phyloP scores from a whole-genome alignment of 306 rosid genomes.

The Hippophae tibetana region DNA sequence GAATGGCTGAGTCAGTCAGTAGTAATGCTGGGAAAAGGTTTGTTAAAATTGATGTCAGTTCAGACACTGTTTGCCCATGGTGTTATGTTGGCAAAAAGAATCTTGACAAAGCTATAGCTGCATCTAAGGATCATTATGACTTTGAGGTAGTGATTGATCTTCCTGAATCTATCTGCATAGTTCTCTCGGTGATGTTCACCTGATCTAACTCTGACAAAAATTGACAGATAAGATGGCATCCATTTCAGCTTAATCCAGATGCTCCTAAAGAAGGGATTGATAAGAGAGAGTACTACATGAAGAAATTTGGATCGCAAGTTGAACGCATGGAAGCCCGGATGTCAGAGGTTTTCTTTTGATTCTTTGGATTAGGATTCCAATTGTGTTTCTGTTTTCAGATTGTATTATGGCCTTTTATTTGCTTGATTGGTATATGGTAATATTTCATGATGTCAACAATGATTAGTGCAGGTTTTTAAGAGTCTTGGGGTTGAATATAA shows the following conservation, averaged over 20 bases:
- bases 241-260: constrained; percentile 64
- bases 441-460: constrained; percentile 5
- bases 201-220: constrained; percentile 9
- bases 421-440: constrained; percentile 2
- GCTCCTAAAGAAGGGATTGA: constrained; percentile 78
- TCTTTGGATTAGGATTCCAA: constrained; percentile 5
- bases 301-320: constrained; percentile 52
- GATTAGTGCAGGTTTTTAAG: constrained; percentile 52
- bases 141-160: constrained; percentile 45
- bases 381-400: constrained; percentile 1
- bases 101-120: constrained; percentile 69
- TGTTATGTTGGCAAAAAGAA: constrained; percentile 78
- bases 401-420: constrained; percentile 11
- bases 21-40: constrained; percentile 40
- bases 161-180: background rate
- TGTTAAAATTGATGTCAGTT: constrained; percentile 51
- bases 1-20: constrained; percentile 43
- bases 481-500: constrained; percentile 44
- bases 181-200: background rate
- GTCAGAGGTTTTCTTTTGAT: constrained; percentile 45
- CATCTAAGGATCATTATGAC: constrained; percentile 52
- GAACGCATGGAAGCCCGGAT: constrained; percentile 59
- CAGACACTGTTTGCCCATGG: constrained; percentile 91
- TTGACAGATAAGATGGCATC: constrained; percentile 75
- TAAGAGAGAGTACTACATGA: constrained; percentile 48